Evolutionary conservation across 306 rosid genomes (phyloP).

Genomic region (Dalbergia cochinchinensis): DNA sequence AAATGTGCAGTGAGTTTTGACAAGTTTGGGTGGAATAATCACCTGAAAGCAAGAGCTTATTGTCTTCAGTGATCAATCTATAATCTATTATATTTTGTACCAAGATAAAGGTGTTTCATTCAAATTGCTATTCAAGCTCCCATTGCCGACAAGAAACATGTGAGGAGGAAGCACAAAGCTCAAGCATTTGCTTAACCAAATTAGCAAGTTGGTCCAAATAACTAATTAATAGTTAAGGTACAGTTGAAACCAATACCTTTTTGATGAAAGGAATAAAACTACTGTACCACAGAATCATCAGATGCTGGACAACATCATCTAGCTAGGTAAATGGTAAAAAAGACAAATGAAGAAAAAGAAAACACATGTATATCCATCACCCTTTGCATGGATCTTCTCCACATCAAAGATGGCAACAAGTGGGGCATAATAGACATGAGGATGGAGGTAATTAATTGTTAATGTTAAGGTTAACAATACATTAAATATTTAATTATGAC

Average conservation of each 20-base stretch:
- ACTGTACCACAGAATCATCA: slow-evolving; percentile 58
- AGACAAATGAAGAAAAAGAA: slow-evolving; percentile 15
- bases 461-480: slow-evolving; percentile 25
- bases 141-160: slow-evolving; percentile 58
- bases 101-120: background rate
- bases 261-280: slow-evolving; percentile 53
- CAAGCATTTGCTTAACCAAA: slow-evolving; percentile 47
- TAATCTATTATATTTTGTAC: slow-evolving; percentile 12
- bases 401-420: slow-evolving; percentile 30
- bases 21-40: background rate
- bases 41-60: slow-evolving; percentile 20
- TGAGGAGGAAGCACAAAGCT: slow-evolving; percentile 58
- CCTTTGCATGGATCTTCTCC: slow-evolving; percentile 49
- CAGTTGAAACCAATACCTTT: slow-evolving; percentile 26
- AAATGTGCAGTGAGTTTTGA: slow-evolving; percentile 30
- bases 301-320: slow-evolving; percentile 55
- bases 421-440: slow-evolving; percentile 46
- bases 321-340: slow-evolving; percentile 45
- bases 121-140: slow-evolving; percentile 43
- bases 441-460: slow-evolving; percentile 23
- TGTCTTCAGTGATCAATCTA: slow-evolving; percentile 13
- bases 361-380: slow-evolving; percentile 28
- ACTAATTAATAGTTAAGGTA: slow-evolving; percentile 6
- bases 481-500: slow-evolving; percentile 34
- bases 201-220: slow-evolving; percentile 19